phyloP scores from a whole-genome alignment of 192 early-diverging fungal species.

The Phlyctochytrium arcticum region DNA sequence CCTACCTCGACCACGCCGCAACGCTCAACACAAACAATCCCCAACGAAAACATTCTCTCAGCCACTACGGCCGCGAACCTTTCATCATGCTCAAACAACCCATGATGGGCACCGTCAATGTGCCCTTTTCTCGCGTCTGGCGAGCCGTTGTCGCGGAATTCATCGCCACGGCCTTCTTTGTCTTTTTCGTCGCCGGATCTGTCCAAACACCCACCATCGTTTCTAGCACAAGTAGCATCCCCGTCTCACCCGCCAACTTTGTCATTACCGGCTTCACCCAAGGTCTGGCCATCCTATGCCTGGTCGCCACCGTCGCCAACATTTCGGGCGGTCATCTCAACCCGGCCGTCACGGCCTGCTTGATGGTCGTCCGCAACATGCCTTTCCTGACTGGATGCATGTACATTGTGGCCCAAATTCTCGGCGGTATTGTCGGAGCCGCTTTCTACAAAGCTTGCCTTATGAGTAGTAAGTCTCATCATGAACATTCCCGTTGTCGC shows the following conservation, averaged over 20 bases:
- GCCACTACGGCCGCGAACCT: background rate
- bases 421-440: slow-evolving; percentile 15
- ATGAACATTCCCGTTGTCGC: background rate
- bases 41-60: too few relatives aligned
- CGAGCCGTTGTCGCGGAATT: slow-evolving; percentile 10
- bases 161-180: slow-evolving; percentile 17
- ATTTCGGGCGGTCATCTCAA: slow-evolving; percentile 22
- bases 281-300: slow-evolving; percentile 10
- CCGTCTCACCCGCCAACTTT: background rate
- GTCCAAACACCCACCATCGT: background rate
- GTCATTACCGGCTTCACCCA: slow-evolving; percentile 11
- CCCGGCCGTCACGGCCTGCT: slow-evolving; percentile 14
- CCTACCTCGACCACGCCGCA: too few relatives aligned
- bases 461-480: background rate
- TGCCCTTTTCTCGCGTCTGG: background rate
- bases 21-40: too few relatives aligned
- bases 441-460: slow-evolving; percentile 12
- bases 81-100: background rate
- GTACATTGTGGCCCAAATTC: slow-evolving; percentile 7
- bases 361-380: slow-evolving; percentile 18
- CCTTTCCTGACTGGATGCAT: background rate
- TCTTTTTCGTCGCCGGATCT: slow-evolving; percentile 10
- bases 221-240: background rate
- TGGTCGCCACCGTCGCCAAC: slow-evolving; percentile 1
- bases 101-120: slow-evolving; percentile 1